These are phyloP conservation scores for Tetraselmis striata DNA, from an alignment of 139 green algal species.

Conservation along the genomic window DNA sequence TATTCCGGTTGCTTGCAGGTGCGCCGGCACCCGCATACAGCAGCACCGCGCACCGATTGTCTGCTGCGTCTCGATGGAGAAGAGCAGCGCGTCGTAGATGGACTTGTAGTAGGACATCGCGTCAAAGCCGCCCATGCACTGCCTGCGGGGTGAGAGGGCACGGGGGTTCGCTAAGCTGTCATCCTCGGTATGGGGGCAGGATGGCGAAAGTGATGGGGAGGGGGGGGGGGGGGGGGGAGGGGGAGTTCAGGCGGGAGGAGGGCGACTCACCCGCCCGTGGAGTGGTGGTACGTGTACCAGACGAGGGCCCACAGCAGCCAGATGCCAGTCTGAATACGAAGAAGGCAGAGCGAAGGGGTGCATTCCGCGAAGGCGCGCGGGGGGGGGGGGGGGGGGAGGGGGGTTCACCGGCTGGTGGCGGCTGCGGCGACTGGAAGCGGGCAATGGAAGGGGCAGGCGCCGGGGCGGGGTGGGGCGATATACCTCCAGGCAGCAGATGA, in stretches of 20 bases:
- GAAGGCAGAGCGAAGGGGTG: too few species aligned
- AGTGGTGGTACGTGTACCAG: neutral
- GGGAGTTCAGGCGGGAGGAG: too few species aligned
- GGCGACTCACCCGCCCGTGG: neutral
- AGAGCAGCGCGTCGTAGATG: slow-evolving; percentile 52
- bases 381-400: too few species aligned
- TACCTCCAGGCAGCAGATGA: neutral
- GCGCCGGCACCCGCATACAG: neutral
- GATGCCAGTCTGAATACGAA: neutral
- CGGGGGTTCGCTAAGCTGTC: too few species aligned
- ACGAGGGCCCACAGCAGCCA: neutral
- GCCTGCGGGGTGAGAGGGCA: neutral
- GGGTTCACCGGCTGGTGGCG: too few species aligned
- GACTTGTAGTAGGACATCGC: slow-evolving; percentile 1
- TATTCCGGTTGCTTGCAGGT: neutral
- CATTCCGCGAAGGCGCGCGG: too few species aligned
- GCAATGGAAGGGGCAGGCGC: too few species aligned
- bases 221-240: too few species aligned
- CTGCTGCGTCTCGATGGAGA: slow-evolving; percentile 61
- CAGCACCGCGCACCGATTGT: slow-evolving; percentile 49
- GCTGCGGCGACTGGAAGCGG: too few species aligned
- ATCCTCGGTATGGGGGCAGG: too few species aligned
- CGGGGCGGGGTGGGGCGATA: too few species aligned
- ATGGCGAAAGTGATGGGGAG: too few species aligned
- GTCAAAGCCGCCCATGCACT: slow-evolving; percentile 47